Evolutionary conservation across 495 filamentous ascomycete species (phyloP), one percentile per base, ranked within the genome.

Genomic region (Aspergillus taichungensis): DNA sequence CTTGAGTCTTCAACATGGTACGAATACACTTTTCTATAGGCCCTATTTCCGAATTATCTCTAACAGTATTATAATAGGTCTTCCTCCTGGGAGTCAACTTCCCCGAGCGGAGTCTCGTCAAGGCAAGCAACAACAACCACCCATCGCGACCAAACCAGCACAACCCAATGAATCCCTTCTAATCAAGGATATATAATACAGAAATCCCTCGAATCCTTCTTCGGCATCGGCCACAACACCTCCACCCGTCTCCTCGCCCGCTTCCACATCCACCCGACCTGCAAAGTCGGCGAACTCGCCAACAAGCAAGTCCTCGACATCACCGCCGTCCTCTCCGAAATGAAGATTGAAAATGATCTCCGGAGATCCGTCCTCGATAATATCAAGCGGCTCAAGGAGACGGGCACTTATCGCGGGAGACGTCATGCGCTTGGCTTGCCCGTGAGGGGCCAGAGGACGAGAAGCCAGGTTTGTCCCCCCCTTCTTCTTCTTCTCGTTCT

Each of bases 341-440:
- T 98, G 89, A 94, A 83, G 34, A 88, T 95, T 49, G 94, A 97
- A 62, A 95, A 86, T 55, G 90, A 98, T 52, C 71, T 94, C 47
- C 71, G 80, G 58, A 73, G 82, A 61, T 71, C 86, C 42, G 53
- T 95, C 34, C 66, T 78, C 52, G 88, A 95, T 29, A 87, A 97
- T 57, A 94, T 98, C 53, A 76, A 75, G 56, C 75, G 92, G 30
- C 57, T 98, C 62, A 82, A 84, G 59, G 90, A 95, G 62, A 95
- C 94, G 67, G 91, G 91, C 30, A 80, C 85, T 9, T 94, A 95
- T 64, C 72, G 94, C 32, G 92, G 92, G 43, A 78, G 87, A 61
- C 71, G 94, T 49, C 92, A 98, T 75, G 91, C 89, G 33, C 83
- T 94, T 78, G 77, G 80, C 38, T 63, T 94, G 68, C 89, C 89